Evolutionary conservation across 768 basidiomycete species (phyloP), one percentile per base, ranked within the genome.

Genomic region (Phlegmacium glaucopus): DNA sequence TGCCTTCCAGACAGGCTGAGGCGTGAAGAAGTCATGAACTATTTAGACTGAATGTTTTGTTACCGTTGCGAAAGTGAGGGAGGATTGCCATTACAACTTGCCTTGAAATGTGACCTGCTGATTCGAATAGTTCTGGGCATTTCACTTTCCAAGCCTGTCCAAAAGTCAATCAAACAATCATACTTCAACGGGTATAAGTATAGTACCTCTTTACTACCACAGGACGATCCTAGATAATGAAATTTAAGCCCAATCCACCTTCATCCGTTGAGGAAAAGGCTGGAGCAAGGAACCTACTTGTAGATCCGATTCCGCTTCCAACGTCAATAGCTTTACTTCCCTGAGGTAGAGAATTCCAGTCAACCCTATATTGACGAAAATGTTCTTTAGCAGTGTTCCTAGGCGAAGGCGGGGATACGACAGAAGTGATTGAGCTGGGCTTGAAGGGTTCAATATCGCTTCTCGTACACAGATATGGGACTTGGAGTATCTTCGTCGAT

Each of bases 1-100:
- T 49, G 84, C 72, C 44, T 77, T 55, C 47, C 56, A 62, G 43
- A 71, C 58, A 2, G 76, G 76, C 57, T 90, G 88, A 0, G 80
- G 76, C 4, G 71, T 76, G 61, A 90, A 90, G 61, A 90, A 90
- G 65, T 90, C 85, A 55, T 90, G 87, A 1, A 75, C 85, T 81
- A 15, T 35, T n/a, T n/a, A n/a, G n/a, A n/a, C n/a, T n/a, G n/a
- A n/a, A n/a, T n/a, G n/a, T n/a, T n/a, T n/a, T n/a, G n/a, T n/a
- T n/a, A n/a, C n/a, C n/a, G n/a, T n/a, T n/a, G n/a, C n/a, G n/a
- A n/a, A n/a, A n/a, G n/a, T n/a, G n/a, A n/a, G n/a, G n/a, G n/a
- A n/a, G n/a, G n/a, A 22, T 22, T 22, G 22, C 5, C 22, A 5
- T 22, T 5, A 22, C 22, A 22, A 22, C 22, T 30, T 48, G 72